Percentiles rank a stretch among this genome's conserved stretches.
Evolutionary conservation across 2,329 filamentous ascomycete genomes (phyloP).

Genomic region (Trichophyton benhamiae): DNA sequence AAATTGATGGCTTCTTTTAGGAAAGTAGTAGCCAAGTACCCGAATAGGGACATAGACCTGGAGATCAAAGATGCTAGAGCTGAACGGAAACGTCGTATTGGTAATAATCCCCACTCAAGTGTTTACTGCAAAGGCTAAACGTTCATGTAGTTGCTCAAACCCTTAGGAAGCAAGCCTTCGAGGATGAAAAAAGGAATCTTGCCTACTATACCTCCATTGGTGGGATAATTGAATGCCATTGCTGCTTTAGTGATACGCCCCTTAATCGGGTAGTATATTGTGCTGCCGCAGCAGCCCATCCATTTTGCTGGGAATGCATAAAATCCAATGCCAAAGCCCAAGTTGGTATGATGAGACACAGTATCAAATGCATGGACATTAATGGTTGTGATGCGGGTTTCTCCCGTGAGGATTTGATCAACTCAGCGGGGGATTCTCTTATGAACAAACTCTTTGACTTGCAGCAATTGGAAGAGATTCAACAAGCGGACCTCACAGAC

Average conservation of each 20-base stretch:
- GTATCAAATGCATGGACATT: slow-evolving; percentile 57
- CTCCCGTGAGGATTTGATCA: slow-evolving; percentile 40
- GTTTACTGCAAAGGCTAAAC: not conserved
- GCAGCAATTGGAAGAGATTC: slow-evolving; percentile 57
- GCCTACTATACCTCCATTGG: slow-evolving; percentile 8
- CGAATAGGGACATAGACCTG: slow-evolving; percentile 14
- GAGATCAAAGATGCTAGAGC: slow-evolving; percentile 26
- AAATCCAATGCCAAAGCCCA: slow-evolving; percentile 53
- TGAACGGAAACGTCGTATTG: slow-evolving; percentile 14
- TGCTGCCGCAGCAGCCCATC: slow-evolving; percentile 45
- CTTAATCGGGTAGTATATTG: slow-evolving; percentile 59
- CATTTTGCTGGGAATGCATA: slow-evolving; percentile 59
- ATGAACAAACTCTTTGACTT: slow-evolving; percentile 54
- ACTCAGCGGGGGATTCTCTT: slow-evolving; percentile 48
- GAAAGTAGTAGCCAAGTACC: not conserved
- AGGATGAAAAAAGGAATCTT: not conserved
- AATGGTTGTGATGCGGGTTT: slow-evolving; percentile 55
- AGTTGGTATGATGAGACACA: slow-evolving; percentile 57
- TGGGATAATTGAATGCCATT: slow-evolving; percentile 50
- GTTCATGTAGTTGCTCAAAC: not conserved
- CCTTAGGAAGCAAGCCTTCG: not conserved
- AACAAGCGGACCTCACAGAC: slow-evolving; percentile 57
- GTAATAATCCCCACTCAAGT: not conserved
- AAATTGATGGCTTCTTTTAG: not conserved
- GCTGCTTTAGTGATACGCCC: slow-evolving; percentile 58